Conservation (phyloP, 768 basidiomycete species). For the Collybia mongolica region DNA sequence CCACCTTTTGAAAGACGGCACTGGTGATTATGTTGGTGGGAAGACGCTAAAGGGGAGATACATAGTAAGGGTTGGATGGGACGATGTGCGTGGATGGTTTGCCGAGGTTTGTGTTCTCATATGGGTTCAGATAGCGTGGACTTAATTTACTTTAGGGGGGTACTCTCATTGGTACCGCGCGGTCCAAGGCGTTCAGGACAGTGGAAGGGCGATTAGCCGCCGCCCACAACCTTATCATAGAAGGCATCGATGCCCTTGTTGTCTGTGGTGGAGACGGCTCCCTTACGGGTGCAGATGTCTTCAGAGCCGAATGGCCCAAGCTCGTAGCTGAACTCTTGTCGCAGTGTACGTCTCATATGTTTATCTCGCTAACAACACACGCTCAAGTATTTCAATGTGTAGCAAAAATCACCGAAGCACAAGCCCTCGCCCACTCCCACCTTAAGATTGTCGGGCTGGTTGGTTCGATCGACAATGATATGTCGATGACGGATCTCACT, state of each 20-base stretch:
- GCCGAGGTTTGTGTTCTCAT: conserved; percentile 57
- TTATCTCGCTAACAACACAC: background rate
- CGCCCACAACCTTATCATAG: conserved; percentile 88
- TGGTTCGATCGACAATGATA: conserved; percentile 98
- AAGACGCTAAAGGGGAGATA: conserved; percentile 85
- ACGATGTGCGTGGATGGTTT: conserved; percentile 96
- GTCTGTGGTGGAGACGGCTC: conserved; percentile 98
- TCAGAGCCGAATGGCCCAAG: conserved; percentile 93
- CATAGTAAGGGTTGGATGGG: conserved; percentile 96
- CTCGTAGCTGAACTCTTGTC: conserved; percentile 68
- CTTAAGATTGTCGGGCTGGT: conserved; percentile 98
- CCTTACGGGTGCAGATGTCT: conserved; percentile 92
- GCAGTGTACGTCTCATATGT: conserved; percentile 42
- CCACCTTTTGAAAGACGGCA: conserved; percentile 73
- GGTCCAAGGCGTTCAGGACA: conserved; percentile 82
- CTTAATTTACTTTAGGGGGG: conserved; percentile 61
- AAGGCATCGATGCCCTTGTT: conserved; percentile 95
- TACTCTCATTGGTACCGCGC: conserved; percentile 94
- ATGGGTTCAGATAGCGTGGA: background rate
- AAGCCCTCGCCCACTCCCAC: conserved; percentile 71
- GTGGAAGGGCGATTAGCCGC: conserved; percentile 86
- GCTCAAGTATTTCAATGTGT: background rate
- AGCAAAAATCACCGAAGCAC: conserved; percentile 76
- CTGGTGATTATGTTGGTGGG: conserved; percentile 67
- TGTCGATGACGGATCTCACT: conserved; percentile 96